Percentiles rank a stretch among this genome's conserved stretches.
phyloP scores from a whole-genome alignment of 164 flowering plant species.

The Stephania japonica region DNA sequence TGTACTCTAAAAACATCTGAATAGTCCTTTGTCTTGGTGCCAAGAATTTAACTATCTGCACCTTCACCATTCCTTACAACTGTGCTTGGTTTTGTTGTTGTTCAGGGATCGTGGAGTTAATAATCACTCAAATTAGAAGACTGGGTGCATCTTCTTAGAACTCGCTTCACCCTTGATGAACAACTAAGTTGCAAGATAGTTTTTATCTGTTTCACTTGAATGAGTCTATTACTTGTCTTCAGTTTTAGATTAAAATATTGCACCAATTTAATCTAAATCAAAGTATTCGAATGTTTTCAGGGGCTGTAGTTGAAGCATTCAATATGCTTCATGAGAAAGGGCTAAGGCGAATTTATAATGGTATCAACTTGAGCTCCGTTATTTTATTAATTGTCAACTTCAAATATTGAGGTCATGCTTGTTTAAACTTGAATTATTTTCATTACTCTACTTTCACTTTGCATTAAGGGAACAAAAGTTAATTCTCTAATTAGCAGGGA shows the following conservation, averaged over 20 bases:
- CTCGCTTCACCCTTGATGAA: slow-evolving; percentile 88
- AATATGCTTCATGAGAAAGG: slow-evolving; percentile 88
- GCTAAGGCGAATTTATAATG: slow-evolving; percentile 87
- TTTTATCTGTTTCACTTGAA: slow-evolving; percentile 17
- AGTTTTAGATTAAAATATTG: neutral
- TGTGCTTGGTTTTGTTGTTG: too few relatives aligned
- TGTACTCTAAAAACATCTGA: too few relatives aligned
- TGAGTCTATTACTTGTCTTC: neutral
- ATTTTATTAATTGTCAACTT: too few relatives aligned
- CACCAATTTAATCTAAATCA: neutral
- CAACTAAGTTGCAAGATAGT: slow-evolving; percentile 92
- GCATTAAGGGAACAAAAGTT: too few relatives aligned
- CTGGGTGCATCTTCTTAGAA: slow-evolving; percentile 99
- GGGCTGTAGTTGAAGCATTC: slow-evolving; percentile 90
- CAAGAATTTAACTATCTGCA: too few relatives aligned
- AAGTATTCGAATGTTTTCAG: slow-evolving; percentile 37
- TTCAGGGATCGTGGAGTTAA: slow-evolving; percentile 82
- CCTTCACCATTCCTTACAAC: too few relatives aligned
- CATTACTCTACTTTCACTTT: neutral
- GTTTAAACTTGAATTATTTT: neutral
- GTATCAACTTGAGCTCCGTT: slow-evolving; percentile 25
- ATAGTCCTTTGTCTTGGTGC: too few relatives aligned
- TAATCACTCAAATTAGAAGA: slow-evolving; percentile 86
- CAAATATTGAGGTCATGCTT: neutral
- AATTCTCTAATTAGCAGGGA: neutral